Percentiles rank a stretch among this genome's conserved stretches.
Evolutionary conservation across 805 yeast species (phyloP).

Genomic region (Saccharomycopsis sp.): DNA sequence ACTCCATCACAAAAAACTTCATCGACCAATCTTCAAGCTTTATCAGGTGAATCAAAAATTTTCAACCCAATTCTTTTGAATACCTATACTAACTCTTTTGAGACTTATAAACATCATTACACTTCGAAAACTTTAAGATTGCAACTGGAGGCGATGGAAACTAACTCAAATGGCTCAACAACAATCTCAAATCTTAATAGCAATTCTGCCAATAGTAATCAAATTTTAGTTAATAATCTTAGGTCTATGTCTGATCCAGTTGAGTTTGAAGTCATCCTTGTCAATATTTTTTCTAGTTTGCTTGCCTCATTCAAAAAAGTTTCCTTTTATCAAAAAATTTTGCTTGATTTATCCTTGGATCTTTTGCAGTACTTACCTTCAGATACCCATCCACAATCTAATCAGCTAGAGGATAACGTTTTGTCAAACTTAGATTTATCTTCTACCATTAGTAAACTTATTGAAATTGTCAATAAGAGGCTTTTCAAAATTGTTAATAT

Average conservation of each 20-base stretch:
- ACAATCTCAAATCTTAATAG: slow-evolving; percentile 5
- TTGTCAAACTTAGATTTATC: slow-evolving; percentile 59
- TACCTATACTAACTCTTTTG: slow-evolving; percentile 8
- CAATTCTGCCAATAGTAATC: slow-evolving; percentile 15
- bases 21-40: no score
- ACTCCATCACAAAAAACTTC: no score
- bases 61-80: not conserved
- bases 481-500: slow-evolving; percentile 70
- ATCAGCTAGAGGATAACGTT: slow-evolving; percentile 18
- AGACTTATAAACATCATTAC: slow-evolving; percentile 3
- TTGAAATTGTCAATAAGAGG: slow-evolving; percentile 63
- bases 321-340: slow-evolving; percentile 65
- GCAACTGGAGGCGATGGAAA: not conserved
- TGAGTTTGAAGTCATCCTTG: slow-evolving; percentile 67
- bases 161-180: slow-evolving; percentile 6
- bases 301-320: slow-evolving; percentile 68
- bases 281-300: slow-evolving; percentile 46
- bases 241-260: slow-evolving; percentile 50
- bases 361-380: slow-evolving; percentile 26
- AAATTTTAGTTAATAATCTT: slow-evolving; percentile 36
- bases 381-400: slow-evolving; percentile 23
- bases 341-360: slow-evolving; percentile 60
- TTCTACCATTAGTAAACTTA: slow-evolving; percentile 51
- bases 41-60: not conserved
- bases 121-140: not conserved